Conservation (phyloP, 345 rosid genomes). For the Anastatica hierochuntica region DNA sequence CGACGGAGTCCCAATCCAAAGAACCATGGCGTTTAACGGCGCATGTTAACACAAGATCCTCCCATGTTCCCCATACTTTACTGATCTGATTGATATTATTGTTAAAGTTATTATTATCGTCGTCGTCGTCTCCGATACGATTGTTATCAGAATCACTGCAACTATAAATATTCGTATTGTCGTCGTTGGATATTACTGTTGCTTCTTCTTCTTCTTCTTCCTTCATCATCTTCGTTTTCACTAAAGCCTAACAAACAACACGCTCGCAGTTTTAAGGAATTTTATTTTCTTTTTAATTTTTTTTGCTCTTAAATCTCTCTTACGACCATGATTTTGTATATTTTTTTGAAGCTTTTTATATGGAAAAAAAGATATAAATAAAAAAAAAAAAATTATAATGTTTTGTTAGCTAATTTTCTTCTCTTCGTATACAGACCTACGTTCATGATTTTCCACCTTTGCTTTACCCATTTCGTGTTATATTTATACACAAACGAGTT, state of each 20-base stretch:
- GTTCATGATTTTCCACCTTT: too few species aligned
- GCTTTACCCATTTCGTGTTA: too few species aligned
- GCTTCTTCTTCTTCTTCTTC: not conserved
- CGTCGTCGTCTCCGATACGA: conserved; percentile 10
- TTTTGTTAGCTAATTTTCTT: too few species aligned
- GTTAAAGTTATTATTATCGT: too few species aligned
- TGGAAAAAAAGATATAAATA: too few species aligned
- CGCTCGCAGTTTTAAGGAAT: not conserved
- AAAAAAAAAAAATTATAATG: too few species aligned
- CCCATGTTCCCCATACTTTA: conserved; percentile 59
- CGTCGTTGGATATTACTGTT: conserved; percentile 7
- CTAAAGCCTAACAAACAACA: not conserved
- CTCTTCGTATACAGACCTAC: too few species aligned
- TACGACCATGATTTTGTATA: too few species aligned
- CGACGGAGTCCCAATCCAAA: conserved; percentile 58
- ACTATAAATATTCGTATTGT: conserved; percentile 3
- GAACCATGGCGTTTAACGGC: conserved; percentile 77
- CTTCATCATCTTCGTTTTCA: not conserved
- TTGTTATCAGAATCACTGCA: conserved; percentile 6
- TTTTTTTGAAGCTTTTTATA: too few species aligned
- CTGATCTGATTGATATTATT: conserved; percentile 1
- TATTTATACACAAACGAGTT: too few species aligned
- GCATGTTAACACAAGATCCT: conserved; percentile 60
- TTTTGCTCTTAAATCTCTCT: too few species aligned
- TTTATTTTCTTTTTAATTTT: too few species aligned